These are phyloP conservation scores for Aciculosporium take DNA, from an alignment of 2,329 filamentous ascomycete species.

Conservation along the genomic window DNA sequence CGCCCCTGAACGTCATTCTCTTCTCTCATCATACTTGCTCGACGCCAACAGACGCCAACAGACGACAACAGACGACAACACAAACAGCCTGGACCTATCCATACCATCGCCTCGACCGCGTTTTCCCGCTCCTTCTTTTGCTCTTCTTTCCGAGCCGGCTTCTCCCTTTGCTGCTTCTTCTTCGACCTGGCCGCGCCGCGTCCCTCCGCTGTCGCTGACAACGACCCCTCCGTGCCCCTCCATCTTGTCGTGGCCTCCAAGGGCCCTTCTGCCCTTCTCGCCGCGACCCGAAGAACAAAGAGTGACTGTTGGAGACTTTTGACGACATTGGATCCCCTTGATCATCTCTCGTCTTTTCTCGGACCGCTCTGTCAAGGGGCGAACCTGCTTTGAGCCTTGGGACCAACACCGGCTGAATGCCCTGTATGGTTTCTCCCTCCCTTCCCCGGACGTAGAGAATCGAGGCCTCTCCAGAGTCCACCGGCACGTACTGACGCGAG, in stretches of 20 bases:
- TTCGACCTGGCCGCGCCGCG: constrained; percentile 2
- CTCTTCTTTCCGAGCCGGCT: neutral
- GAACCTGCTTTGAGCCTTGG: constrained; percentile 17
- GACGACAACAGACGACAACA: constrained; percentile 3
- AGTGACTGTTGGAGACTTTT: neutral
- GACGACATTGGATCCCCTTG: neutral
- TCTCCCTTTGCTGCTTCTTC: neutral
- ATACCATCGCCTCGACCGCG: neutral
- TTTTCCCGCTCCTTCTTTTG: neutral
- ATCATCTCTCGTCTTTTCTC: neutral
- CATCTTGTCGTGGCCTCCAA: constrained; percentile 1
- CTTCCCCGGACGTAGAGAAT: too few species aligned
- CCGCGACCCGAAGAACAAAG: neutral
- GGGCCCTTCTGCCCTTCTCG: too few species aligned
- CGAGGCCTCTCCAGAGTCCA: too few species aligned
- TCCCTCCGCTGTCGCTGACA: constrained; percentile 2
- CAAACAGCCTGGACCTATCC: constrained; percentile 2
- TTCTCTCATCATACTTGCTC: constrained; percentile 2
- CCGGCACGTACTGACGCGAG: neutral
- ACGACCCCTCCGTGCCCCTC: constrained; percentile 7
- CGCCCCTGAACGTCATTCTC: constrained; percentile 2
- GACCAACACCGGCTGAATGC: constrained; percentile 21
- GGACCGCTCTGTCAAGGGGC: constrained; percentile 15
- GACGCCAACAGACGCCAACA: neutral
- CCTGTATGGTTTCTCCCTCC: constrained; percentile 16